Base-by-base conservation (phyloP, 768 basidiomycete species). In the Hydnum rufescens region DNA sequence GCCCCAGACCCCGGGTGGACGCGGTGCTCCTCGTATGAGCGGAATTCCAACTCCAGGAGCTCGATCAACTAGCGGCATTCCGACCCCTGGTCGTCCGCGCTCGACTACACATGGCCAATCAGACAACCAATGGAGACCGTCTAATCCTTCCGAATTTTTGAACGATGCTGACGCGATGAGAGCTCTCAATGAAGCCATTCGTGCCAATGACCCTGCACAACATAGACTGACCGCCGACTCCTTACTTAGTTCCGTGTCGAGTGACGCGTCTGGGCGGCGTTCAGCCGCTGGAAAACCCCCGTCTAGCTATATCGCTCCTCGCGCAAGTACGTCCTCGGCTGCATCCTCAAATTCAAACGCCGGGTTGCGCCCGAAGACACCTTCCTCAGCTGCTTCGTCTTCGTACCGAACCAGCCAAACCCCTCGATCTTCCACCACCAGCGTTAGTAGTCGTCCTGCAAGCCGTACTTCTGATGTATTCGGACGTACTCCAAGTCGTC, bases 171-270 rank as follows among this genome's bases (percentile, higher is more conserved):
- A 80, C 47, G 77, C 71, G 57, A 74, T 79, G 60, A 74, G 74
- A 58, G 79, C 83, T n/a, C 79, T 87, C 57, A 75, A 72, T 42
- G 83, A 85, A 57, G 84, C 84, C 28, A 75, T 87, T 62, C 80
- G 73, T 61, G 75, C 82, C 51, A 84, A 87, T 58, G 80, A 87
- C 62, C 84, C 84, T 34, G 74, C 80, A 18, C 73, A 74, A 42
- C 83, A 86, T 63, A 75, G 78, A 50, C 48, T 18, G 51, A 53
- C 28, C 39, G 51, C 36, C 32, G 51, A 31, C 52, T 48, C 19
- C 50, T 49, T 23, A 42, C 16, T 16, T 26, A 8, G 8, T 13
- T 13, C 8, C 13, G 26, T 13, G 13, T 13, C 16, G 44, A 13
- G 8, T 8, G 8, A 13, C 8, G 25, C 44, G 25, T 28, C 26